These are phyloP conservation scores for Tuber umbilicatum DNA, from an alignment of 495 filamentous ascomycete genomes.

Conservation along the genomic window DNA sequence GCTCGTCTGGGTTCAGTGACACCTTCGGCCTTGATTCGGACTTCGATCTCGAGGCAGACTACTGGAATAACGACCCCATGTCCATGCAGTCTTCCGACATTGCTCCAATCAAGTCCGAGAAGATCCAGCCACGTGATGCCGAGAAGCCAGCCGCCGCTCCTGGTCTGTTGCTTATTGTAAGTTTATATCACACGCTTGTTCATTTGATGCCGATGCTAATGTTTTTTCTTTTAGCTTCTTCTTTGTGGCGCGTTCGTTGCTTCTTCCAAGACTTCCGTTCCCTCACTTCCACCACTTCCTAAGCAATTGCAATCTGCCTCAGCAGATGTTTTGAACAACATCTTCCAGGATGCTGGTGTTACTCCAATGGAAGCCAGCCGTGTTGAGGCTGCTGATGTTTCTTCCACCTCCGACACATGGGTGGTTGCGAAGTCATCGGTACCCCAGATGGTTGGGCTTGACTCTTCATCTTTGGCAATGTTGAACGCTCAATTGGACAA, in stretches of 20 bases:
- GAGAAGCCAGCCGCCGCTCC: constrained; percentile 60
- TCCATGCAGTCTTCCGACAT: constrained; percentile 49
- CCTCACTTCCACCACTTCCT: constrained; percentile 73
- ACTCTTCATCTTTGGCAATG: constrained; percentile 39
- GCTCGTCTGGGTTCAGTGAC: constrained; percentile 46
- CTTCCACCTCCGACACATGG: constrained; percentile 33
- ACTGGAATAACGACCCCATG: constrained; percentile 33
- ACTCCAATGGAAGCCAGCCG: constrained; percentile 36
- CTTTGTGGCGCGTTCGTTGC: constrained; percentile 95
- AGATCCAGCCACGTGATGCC: constrained; percentile 50
- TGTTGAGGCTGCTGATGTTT: constrained; percentile 37
- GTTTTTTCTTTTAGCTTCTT: constrained; percentile 59
- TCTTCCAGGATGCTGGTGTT: constrained; percentile 73
- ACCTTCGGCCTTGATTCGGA: constrained; percentile 51
- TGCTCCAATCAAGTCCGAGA: constrained; percentile 52
- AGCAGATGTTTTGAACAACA: constrained; percentile 77
- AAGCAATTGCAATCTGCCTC: constrained; percentile 91
- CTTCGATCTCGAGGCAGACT: constrained; percentile 37
- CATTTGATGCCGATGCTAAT: constrained; percentile 27
- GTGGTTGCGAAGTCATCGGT: constrained; percentile 41
- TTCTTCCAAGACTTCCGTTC: constrained; percentile 61
- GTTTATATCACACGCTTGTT: constrained; percentile 7
- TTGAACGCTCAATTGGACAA: constrained; percentile 44
- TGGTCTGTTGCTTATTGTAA: constrained; percentile 57
- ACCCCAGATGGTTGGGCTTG: constrained; percentile 41